These are phyloP conservation scores for Sclerotinia nivalis DNA, from an alignment of 2,329 filamentous ascomycete species.

Conservation along the genomic window DNA sequence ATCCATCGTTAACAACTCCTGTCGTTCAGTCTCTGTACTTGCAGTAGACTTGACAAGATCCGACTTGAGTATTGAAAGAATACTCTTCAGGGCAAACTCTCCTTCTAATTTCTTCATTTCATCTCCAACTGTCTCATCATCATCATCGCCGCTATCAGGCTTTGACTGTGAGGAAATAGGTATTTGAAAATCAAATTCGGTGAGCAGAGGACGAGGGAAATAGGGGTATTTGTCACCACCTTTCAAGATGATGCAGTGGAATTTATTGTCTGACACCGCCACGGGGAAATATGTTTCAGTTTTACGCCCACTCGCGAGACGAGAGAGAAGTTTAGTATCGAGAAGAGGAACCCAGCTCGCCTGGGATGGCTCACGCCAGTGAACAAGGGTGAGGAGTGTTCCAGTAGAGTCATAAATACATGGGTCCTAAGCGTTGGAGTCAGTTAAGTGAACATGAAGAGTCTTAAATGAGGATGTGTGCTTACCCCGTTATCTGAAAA, in stretches of 20 bases:
- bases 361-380: constrained; percentile 84
- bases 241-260: constrained; percentile 99
- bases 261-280: constrained; percentile 85
- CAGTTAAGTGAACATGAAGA: constrained; percentile 10
- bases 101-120: constrained; percentile 74
- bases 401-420: constrained; percentile 95
- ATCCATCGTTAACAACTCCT: constrained; percentile 69
- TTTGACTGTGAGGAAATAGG: constrained; percentile 64
- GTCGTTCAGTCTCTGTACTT: constrained; percentile 63
- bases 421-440: constrained; percentile 63
- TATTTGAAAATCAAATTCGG: constrained; percentile 89
- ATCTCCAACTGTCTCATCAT: constrained; percentile 44
- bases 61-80: constrained; percentile 71
- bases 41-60: constrained; percentile 72
- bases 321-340: constrained; percentile 81
- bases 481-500: constrained; percentile 87
- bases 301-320: constrained; percentile 81
- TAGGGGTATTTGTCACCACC: constrained; percentile 91
- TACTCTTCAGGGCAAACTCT: constrained; percentile 71
- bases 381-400: constrained; percentile 80
- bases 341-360: constrained; percentile 90
- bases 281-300: constrained; percentile 93
- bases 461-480: constrained; percentile 27
- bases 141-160: constrained; percentile 40
- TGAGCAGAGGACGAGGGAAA: constrained; percentile 85